Evolutionary conservation across 192 early-diverging fungal genomes (phyloP).

Genomic region (Thoreauomyces humboldtii): DNA sequence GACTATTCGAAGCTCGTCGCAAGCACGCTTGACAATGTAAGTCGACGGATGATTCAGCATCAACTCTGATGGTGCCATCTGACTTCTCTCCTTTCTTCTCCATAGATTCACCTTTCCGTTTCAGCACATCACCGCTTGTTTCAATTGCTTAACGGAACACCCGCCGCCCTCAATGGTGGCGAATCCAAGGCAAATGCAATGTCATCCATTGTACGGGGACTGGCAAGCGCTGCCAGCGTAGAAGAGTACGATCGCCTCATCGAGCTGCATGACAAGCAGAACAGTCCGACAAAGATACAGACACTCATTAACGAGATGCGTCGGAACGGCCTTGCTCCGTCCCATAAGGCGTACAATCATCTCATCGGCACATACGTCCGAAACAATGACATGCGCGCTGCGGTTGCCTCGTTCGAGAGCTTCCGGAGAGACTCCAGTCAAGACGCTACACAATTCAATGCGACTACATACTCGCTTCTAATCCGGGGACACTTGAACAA

Average conservation of each 20-base stretch:
- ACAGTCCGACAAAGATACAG: background rate
- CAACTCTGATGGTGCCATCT: background rate
- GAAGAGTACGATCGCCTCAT: constrained; percentile 19
- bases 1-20: constrained; percentile 18
- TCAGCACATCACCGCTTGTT: constrained; percentile 12
- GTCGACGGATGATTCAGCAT: no score
- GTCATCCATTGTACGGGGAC: background rate
- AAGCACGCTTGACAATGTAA: constrained; percentile 17
- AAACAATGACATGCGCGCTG: constrained; percentile 18
- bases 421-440: background rate
- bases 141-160: constrained; percentile 2
- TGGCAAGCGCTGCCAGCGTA: background rate
- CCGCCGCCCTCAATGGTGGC: background rate
- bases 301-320: constrained; percentile 13
- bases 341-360: constrained; percentile 8
- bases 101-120: background rate
- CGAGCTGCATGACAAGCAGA: constrained; percentile 2
- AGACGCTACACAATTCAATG: constrained; percentile 3
- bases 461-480: constrained; percentile 6
- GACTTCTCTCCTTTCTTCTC: background rate
- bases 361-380: constrained; percentile 14
- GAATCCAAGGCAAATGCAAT: constrained; percentile 14
- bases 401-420: background rate
- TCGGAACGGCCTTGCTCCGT: background rate
- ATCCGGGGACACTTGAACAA: constrained; percentile 16